A percentile compares a stretch with the other conserved stretches of the same genome.
phyloP scores from a whole-genome alignment of 164 flowering plant genomes.

The Akebia trifoliata region DNA sequence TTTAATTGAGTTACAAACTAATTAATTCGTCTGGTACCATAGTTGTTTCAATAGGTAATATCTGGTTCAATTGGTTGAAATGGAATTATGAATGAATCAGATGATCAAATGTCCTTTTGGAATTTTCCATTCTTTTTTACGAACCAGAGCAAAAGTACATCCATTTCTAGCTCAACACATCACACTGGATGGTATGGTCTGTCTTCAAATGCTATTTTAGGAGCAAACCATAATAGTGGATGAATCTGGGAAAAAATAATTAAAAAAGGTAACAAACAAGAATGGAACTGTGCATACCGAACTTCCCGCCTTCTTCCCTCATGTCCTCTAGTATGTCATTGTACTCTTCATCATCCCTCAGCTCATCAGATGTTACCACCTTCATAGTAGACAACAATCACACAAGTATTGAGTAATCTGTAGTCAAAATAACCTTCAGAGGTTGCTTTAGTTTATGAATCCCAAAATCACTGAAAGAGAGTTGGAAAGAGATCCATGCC shows the following conservation, averaged over 20 bases:
- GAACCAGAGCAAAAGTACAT: neutral
- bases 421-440: neutral
- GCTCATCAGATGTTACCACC: conserved; percentile 57
- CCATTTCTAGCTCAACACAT: too few species aligned
- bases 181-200: too few species aligned
- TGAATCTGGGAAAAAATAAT: neutral
- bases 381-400: conserved; percentile 12
- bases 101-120: neutral
- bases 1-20: neutral
- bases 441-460: neutral
- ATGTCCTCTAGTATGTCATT: conserved; percentile 83
- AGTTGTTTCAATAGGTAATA: neutral
- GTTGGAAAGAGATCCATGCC: too few species aligned
- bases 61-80: neutral
- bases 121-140: neutral
- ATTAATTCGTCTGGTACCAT: neutral
- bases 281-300: conserved; percentile 40
- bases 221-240: too few species aligned
- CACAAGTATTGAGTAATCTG: neutral
- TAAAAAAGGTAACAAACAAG: neutral
- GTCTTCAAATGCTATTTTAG: too few species aligned
- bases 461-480: neutral
- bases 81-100: neutral
- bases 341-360: conserved; percentile 61
- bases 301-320: conserved; percentile 75